Percentiles rank a stretch among this genome's conserved stretches.
These are phyloP conservation scores for Diaporthe citrichinensis DNA, from an alignment of 2,329 filamentous ascomycete genomes.

Conservation along the genomic window DNA sequence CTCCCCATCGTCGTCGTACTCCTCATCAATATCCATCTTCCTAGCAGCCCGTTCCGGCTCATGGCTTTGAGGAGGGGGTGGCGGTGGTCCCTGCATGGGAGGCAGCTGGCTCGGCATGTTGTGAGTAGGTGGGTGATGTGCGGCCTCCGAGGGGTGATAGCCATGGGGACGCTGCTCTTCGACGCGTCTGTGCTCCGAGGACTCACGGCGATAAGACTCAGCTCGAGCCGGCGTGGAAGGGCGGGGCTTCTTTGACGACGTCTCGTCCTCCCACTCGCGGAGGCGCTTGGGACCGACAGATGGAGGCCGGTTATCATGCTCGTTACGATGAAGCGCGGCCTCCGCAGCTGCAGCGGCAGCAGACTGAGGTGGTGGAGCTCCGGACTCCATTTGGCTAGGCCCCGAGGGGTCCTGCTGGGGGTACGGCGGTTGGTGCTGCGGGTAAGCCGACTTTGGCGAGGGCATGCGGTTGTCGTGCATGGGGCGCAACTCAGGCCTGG, in stretches of 20 bases:
- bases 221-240: slow-evolving; percentile 78
- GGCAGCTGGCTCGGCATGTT: slow-evolving; percentile 71
- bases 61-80: slow-evolving; percentile 61
- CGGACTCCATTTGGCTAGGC: slow-evolving; percentile 78
- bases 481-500: slow-evolving; percentile 85
- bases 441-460: slow-evolving; percentile 91
- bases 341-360: slow-evolving; percentile 73
- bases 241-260: slow-evolving; percentile 84
- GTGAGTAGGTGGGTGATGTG: slow-evolving; percentile 82
- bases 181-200: slow-evolving; percentile 77
- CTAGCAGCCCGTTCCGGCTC: slow-evolving; percentile 88
- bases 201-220: slow-evolving; percentile 82
- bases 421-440: slow-evolving; percentile 80
- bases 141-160: slow-evolving; percentile 93
- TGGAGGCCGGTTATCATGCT: slow-evolving; percentile 80
- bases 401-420: slow-evolving; percentile 77
- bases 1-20: slow-evolving; percentile 95
- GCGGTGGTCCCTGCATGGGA: slow-evolving; percentile 73
- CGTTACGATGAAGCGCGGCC: slow-evolving; percentile 54
- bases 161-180: slow-evolving; percentile 76
- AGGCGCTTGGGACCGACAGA: slow-evolving; percentile 87
- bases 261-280: slow-evolving; percentile 93
- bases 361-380: slow-evolving; percentile 73
- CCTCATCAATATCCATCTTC: slow-evolving; percentile 97
- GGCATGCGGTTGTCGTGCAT: slow-evolving; percentile 87